A percentile compares a stretch with the other conserved stretches of the same genome.
Evolutionary conservation across 495 filamentous ascomycete species (phyloP).

Genomic region (Penicillium turbatum): DNA sequence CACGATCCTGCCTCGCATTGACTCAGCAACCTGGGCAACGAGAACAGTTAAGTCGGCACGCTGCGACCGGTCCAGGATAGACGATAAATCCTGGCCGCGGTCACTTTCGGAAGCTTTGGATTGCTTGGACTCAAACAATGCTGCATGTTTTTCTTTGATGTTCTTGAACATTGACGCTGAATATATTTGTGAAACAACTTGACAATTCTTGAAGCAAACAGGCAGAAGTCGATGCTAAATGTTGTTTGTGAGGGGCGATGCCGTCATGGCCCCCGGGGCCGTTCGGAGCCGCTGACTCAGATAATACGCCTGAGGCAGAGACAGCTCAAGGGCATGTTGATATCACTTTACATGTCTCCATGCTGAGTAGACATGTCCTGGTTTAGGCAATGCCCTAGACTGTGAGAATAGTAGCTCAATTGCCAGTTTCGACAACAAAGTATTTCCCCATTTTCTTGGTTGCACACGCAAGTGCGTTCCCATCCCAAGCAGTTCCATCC

Average conservation of each 20-base stretch:
- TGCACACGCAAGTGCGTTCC: constrained; percentile 65
- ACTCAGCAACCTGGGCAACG: constrained; percentile 38
- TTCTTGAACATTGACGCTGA: constrained; percentile 34
- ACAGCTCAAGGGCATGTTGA: neutral
- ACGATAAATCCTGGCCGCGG: constrained; percentile 43
- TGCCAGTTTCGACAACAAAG: constrained; percentile 71
- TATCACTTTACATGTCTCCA: neutral
- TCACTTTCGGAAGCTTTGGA: constrained; percentile 26
- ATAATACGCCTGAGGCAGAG: neutral
- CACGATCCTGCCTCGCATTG: constrained; percentile 42
- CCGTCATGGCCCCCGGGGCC: neutral
- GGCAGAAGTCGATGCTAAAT: neutral
- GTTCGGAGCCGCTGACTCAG: constrained; percentile 3
- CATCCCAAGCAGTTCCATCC: constrained; percentile 48
- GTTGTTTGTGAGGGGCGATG: constrained; percentile 7
- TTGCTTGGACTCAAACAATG: constrained; percentile 31
- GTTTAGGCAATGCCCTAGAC: neutral
- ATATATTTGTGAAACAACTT: neutral
- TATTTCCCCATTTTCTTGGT: constrained; percentile 64
- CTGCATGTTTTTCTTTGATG: constrained; percentile 38
- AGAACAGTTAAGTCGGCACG: constrained; percentile 48
- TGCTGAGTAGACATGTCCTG: neutral
- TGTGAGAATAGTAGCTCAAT: neutral
- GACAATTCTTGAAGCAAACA: neutral
- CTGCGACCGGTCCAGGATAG: constrained; percentile 46